Percentiles rank a stretch among this genome's conserved stretches.
Conservation (phyloP, 108 stramenopile genomes). For the Fistulifera pelliculosa region DNA sequence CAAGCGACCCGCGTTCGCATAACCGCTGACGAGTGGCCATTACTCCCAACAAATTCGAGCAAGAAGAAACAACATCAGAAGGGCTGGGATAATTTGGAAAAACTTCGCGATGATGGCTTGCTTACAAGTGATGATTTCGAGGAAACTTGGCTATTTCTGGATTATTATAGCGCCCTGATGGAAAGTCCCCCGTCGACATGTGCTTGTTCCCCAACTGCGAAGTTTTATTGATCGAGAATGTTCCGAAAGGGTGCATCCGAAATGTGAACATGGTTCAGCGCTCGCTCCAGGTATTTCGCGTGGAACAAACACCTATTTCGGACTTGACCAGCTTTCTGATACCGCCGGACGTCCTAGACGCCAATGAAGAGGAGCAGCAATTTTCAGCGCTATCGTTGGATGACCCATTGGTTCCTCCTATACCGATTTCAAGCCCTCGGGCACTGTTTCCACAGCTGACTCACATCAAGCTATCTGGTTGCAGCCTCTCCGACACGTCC, state of each 20-base stretch:
- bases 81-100: too few relatives aligned
- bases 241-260: slow-evolving; percentile 55
- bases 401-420: neutral
- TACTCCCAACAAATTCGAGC: slow-evolving; percentile 1
- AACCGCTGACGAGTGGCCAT: neutral
- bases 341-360: slow-evolving; percentile 5
- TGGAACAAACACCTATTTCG: slow-evolving; percentile 45
- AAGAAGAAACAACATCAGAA: neutral
- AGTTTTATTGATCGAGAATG: slow-evolving; percentile 54
- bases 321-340: slow-evolving; percentile 39
- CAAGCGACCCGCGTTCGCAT: neutral
- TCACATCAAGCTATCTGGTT: slow-evolving; percentile 47
- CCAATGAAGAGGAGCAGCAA: slow-evolving; percentile 2
- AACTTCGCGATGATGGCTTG: too few relatives aligned
- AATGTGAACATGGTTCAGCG: slow-evolving; percentile 32
- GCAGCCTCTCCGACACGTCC: slow-evolving; percentile 50
- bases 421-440: too few relatives aligned
- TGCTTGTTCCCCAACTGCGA: slow-evolving; percentile 52
- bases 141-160: too few relatives aligned
- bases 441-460: slow-evolving; percentile 27
- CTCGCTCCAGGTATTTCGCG: slow-evolving; percentile 48
- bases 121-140: too few relatives aligned
- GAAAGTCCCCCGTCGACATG: slow-evolving; percentile 47
- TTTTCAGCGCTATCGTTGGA: neutral
- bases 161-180: slow-evolving; percentile 1